Evolutionary conservation across 495 filamentous ascomycete species (phyloP).

Genomic region (Trichocladium uniseriatum): DNA sequence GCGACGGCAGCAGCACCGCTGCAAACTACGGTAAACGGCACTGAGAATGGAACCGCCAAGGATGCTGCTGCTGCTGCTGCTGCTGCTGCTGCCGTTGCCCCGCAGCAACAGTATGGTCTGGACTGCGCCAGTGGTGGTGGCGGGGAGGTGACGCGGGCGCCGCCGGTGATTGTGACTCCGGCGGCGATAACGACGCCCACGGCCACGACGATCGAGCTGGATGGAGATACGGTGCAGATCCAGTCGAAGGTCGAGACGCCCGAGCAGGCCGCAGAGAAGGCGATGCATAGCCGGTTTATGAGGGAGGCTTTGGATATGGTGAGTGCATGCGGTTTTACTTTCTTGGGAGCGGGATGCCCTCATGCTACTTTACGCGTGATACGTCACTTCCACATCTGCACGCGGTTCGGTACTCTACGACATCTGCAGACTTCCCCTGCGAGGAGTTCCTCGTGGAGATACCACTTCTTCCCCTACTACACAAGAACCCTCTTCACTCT

Average conservation of each 20-base stretch:
- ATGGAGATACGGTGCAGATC: constrained; percentile 6
- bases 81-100: not conserved
- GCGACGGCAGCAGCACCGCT: not conserved
- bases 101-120: constrained; percentile 11
- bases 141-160: no score
- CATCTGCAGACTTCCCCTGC: no score
- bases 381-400: no score
- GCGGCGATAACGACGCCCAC: constrained; percentile 8
- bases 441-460: no score
- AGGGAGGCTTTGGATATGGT: constrained; percentile 62
- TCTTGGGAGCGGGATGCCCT: no score
- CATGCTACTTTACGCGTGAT: no score
- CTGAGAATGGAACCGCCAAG: not conserved
- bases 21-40: not conserved
- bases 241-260: constrained; percentile 15
- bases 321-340: constrained; percentile 6
- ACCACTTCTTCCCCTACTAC: no score
- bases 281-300: constrained; percentile 54
- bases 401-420: no score
- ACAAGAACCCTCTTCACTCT: no score
- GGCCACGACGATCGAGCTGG: constrained; percentile 4
- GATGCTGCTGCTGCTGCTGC: not conserved
- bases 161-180: constrained; percentile 23
- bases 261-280: constrained; percentile 25
- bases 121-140: constrained; percentile 10